Evolutionary conservation across 495 filamentous ascomycete species (phyloP), one percentile per base, ranked within the genome.

Genomic region (Lepraria neglecta): DNA sequence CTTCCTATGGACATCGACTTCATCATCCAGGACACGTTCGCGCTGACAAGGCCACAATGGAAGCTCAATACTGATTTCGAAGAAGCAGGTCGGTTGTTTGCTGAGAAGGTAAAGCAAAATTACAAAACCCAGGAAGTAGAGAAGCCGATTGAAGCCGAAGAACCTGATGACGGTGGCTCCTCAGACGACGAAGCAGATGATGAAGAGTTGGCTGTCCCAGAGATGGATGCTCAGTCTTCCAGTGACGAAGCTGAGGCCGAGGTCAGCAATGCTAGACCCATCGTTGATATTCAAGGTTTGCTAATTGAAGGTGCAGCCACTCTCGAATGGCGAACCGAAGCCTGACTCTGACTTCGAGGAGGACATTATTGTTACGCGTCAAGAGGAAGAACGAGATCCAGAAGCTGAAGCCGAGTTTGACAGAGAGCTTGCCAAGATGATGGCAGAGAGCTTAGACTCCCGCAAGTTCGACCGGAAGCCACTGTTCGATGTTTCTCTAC

Each of bases 1-100:
- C 71, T 96, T 46, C 95, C 94, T 3, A 96, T 97, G 91, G 94
- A 97, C 68, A 86, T 97, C 56, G 94, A 99, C 64, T 99, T 97
- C 74, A 86, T 96, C 46, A 82, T 97, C 30, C 94, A 97, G 70
- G 94, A 99, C 73, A 92, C 89, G 1, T 97, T 87, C 72, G 82
- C 86, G 21, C 73, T 87, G 51, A 87, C 88, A 17, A 80, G 94
- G 64, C 94, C 95, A 15, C 87, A 96, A 71, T 97, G 92, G 94
- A 91, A 92, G 70, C 76, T 97, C 47, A 82, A 84, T 21, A 83
- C 82, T 7, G 87, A 87, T 60, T 69, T 91, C 12, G 87, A 95
- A 58, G 92, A 97, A 70, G 92, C 94, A 35, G 83, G 84, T 17
- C 84, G 85, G 56, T 81, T 87, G 9, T 97, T 99, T 72, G 85